A percentile compares a stretch with the other conserved stretches of the same genome.
phyloP scores from a whole-genome alignment of 2,329 filamentous ascomycete genomes.

The Aspergillus sp. region DNA sequence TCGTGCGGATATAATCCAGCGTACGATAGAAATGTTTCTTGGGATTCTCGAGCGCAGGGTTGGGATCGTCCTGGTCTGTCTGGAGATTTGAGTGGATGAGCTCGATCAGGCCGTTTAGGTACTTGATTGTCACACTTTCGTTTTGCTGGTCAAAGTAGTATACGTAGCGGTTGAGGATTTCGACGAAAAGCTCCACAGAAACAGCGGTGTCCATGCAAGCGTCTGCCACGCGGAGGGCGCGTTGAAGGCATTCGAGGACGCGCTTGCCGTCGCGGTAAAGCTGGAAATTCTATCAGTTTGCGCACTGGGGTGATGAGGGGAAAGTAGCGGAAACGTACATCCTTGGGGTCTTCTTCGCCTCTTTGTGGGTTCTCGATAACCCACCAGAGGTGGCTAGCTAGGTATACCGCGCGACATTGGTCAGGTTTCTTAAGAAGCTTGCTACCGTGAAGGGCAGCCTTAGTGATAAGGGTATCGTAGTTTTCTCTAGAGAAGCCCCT shows the following conservation, averaged over 20 bases:
- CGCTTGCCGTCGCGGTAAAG: slow-evolving; percentile 97
- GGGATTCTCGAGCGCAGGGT: slow-evolving; percentile 79
- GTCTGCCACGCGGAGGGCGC: slow-evolving; percentile 91
- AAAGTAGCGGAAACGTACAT: slow-evolving; percentile 54
- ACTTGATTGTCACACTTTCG: slow-evolving; percentile 96
- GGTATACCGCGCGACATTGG: slow-evolving; percentile 92
- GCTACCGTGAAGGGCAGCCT: slow-evolving; percentile 93
- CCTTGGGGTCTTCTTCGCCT: slow-evolving; percentile 76
- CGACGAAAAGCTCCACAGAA: slow-evolving; percentile 95
- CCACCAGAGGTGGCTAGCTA: slow-evolving; percentile 98
- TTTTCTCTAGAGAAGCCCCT: slow-evolving; percentile 94
- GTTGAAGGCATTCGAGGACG: slow-evolving; percentile 92
- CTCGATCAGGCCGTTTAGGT: slow-evolving; percentile 96
- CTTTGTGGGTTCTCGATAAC: slow-evolving; percentile 77
- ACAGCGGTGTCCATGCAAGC: slow-evolving; percentile 99
- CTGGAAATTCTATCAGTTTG: slow-evolving; percentile 45
- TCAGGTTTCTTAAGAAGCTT: slow-evolving; percentile 97
- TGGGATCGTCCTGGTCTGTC: slow-evolving; percentile 66
- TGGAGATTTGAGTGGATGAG: slow-evolving; percentile 95
- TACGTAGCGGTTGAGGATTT: slow-evolving; percentile 96
- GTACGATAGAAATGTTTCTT: slow-evolving; percentile 94
- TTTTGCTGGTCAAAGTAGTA: slow-evolving; percentile 99
- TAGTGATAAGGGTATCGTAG: slow-evolving; percentile 97
- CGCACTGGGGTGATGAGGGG: background rate
- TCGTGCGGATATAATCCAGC: slow-evolving; percentile 84